Base-by-base conservation (phyloP, 192 early-diverging fungal species). In the Backusella westeae region DNA sequence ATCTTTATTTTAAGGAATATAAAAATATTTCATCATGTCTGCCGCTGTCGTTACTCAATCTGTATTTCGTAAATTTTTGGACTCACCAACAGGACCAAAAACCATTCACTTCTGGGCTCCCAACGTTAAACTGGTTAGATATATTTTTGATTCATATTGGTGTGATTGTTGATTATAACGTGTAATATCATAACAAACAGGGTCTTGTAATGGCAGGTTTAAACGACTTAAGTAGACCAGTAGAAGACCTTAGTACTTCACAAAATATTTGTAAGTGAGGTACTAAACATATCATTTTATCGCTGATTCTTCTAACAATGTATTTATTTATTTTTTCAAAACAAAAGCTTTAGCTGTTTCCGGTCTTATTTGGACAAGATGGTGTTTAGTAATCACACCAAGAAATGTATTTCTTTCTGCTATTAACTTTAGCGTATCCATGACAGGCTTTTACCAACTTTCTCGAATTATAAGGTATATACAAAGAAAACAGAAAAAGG, bases 51-150 rank as follows among this genome's bases (percentile, higher is more conserved):
- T 80, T 46, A 78, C 85, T 7, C 83, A 84, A 46, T 87, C 88
- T 69, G 91, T 87, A n/a, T 90, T 97, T 69, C 72, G 76, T 53
- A 90, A 79, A 83, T 96, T 96, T 84, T 79, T 85, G 77, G 92
- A 92, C 79, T 90, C 88, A 34, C 91, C 92, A 15, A 91, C 91
- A 34, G 87, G 85, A 69, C 98, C 98, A 75, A 97, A 96, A 87
- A 99, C 98, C 42, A 91, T 99, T 79, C 94, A 96, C 82, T 99
- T 99, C 81, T 99, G 98, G 98, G 98, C 96, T 0, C 98, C 98
- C 41, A 83, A 90, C 56, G 89, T 89, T 84, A 96, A 96, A 92
- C 94, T 93, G 94, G 92, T 93, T 69, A 34, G 23, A 21, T 41
- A 39, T 29, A 32, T 49, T 71, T 49, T 34, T 49, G 8, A 10